Conservation (phyloP, 2,329 filamentous ascomycete species). For the Stagonosporopsis chrysanthemi region DNA sequence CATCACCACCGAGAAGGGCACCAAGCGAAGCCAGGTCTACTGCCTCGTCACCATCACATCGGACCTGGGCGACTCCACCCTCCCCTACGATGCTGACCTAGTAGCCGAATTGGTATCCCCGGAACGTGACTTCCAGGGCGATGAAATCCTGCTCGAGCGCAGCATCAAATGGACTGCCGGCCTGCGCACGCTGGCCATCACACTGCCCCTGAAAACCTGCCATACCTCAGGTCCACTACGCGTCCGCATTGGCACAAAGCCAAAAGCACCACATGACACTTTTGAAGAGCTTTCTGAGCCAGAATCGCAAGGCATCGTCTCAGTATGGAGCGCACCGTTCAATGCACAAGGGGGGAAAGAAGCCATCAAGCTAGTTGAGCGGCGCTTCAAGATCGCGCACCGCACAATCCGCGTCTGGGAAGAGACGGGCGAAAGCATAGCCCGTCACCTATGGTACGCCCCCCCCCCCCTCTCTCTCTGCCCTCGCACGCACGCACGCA, state of each 20-base stretch:
- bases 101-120: conserved; percentile 49
- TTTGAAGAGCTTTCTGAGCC: conserved; percentile 36
- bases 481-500: neutral
- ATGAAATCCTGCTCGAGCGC: conserved; percentile 53
- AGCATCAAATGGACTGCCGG: conserved; percentile 55
- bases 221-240: conserved; percentile 50
- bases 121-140: conserved; percentile 21
- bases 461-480: neutral
- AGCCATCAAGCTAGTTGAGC: conserved; percentile 62
- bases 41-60: conserved; percentile 70
- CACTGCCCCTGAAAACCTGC: conserved; percentile 51
- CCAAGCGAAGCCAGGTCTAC: conserved; percentile 22
- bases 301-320: conserved; percentile 58
- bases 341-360: conserved; percentile 49
- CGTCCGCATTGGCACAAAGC: conserved; percentile 51
- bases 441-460: conserved; percentile 71
- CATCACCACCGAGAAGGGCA: conserved; percentile 48
- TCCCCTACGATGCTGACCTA: conserved; percentile 58
- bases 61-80: conserved; percentile 71
- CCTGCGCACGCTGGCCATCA: conserved; percentile 55
- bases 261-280: conserved; percentile 36
- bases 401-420: conserved; percentile 65
- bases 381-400: conserved; percentile 58
- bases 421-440: conserved; percentile 76
- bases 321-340: conserved; percentile 63